Percentiles rank a stretch among this genome's conserved stretches.
phyloP scores from a whole-genome alignment of 2,329 filamentous ascomycete species.

The Cordyceps cateniannulata region DNA sequence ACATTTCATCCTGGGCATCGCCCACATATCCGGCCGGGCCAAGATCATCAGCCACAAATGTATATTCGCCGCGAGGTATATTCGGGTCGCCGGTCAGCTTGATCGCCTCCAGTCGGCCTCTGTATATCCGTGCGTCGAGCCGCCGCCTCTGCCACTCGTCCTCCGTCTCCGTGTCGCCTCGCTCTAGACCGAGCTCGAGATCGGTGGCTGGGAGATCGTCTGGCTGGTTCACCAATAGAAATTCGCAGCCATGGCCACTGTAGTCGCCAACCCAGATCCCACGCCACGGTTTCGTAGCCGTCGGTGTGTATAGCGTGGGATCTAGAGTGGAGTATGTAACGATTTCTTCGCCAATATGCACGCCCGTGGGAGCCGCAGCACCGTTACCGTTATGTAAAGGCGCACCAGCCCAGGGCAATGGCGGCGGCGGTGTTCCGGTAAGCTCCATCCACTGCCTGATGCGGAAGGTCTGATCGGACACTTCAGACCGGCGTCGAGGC shows the following conservation, averaged over 20 bases:
- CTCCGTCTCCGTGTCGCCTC: constrained; percentile 35
- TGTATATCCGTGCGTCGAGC: constrained; percentile 44
- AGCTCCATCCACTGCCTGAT: constrained; percentile 73
- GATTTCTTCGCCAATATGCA: constrained; percentile 48
- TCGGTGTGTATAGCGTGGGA: constrained; percentile 71
- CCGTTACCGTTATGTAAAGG: constrained; percentile 18
- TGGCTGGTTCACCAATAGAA: constrained; percentile 73
- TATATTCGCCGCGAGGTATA: constrained; percentile 77
- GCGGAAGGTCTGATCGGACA: constrained; percentile 66
- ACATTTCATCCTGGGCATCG: constrained; percentile 58
- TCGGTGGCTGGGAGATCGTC: constrained; percentile 36
- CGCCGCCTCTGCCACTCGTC: constrained; percentile 40
- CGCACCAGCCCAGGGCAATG: constrained; percentile 25
- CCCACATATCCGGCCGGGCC: constrained; percentile 58
- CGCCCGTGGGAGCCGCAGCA: constrained; percentile 27
- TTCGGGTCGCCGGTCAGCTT: constrained; percentile 92
- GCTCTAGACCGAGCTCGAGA: constrained; percentile 34
- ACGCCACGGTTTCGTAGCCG: constrained; percentile 70
- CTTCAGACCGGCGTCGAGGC: constrained; percentile 48
- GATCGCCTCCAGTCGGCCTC: constrained; percentile 70
- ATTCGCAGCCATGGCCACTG: constrained; percentile 80
- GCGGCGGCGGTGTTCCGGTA: constrained; percentile 26
- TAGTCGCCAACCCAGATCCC: constrained; percentile 95
- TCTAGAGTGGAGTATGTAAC: constrained; percentile 68
- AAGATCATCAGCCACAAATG: constrained; percentile 75